A percentile compares a stretch with the other conserved stretches of the same genome.
phyloP scores from a whole-genome alignment of 176 grass and related monocot genomes.

The Poa annua region DNA sequence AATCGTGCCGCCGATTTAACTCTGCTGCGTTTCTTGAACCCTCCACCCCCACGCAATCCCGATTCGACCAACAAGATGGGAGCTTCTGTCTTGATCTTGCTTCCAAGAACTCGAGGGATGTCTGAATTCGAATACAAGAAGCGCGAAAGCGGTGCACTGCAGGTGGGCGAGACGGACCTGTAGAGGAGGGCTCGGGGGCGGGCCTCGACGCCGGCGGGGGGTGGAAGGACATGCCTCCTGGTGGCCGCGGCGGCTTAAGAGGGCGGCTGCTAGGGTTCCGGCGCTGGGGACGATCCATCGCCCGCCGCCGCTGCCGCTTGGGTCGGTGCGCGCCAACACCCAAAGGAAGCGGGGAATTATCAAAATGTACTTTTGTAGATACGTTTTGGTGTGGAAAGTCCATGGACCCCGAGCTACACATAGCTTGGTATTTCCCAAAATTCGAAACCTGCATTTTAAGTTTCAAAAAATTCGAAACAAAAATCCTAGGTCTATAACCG shows the following conservation, averaged over 20 bases:
- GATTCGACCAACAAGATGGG: not conserved
- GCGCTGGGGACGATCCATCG: slow-evolving; percentile 50
- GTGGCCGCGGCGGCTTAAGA: slow-evolving; percentile 36
- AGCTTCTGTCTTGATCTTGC: not conserved
- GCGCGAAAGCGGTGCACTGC: not conserved
- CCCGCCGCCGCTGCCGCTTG: slow-evolving; percentile 13
- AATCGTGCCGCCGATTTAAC: not conserved
- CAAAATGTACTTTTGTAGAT: too few species aligned
- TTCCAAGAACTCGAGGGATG: slow-evolving; percentile 15
- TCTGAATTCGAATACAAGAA: slow-evolving; percentile 13
- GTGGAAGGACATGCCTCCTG: not conserved
- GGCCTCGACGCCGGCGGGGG: slow-evolving; percentile 14
- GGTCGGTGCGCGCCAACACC: slow-evolving; percentile 48
- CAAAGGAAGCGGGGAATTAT: not conserved
- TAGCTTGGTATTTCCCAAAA: too few species aligned
- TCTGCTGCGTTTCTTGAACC: not conserved
- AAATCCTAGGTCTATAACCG: too few species aligned
- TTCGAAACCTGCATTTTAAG: too few species aligned
- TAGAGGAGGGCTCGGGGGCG: slow-evolving; percentile 27
- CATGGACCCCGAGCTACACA: too few species aligned
- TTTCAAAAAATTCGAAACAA: too few species aligned
- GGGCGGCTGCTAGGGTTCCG: slow-evolving; percentile 44
- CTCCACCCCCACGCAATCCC: slow-evolving; percentile 28
- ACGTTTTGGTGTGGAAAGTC: too few species aligned
- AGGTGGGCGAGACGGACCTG: slow-evolving; percentile 38